Evolutionary conservation across 495 filamentous ascomycete genomes (phyloP).

Genomic region (Lepraria neglecta): DNA sequence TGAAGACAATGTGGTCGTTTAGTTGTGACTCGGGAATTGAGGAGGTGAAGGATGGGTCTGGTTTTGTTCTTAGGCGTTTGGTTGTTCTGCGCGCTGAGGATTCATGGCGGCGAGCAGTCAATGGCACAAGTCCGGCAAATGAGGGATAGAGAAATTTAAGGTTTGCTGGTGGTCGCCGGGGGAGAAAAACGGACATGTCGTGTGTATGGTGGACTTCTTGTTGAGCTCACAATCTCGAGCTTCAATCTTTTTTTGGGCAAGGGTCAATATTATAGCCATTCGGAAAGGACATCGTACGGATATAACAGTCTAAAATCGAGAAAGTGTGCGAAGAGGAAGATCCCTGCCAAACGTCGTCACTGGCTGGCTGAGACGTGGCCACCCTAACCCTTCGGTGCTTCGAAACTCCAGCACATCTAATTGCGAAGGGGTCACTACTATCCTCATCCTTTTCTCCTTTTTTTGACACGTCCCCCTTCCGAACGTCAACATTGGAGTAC

Average conservation of each 20-base stretch:
- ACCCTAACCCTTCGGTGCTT: not conserved
- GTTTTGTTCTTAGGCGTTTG: constrained; percentile 64
- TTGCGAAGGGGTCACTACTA: not conserved
- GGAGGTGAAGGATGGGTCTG: constrained; percentile 62
- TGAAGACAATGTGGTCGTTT: constrained; percentile 75
- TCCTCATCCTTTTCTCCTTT: not conserved
- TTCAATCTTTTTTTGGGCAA: constrained; percentile 7
- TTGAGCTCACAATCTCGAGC: constrained; percentile 6
- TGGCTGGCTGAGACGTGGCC: constrained; percentile 14
- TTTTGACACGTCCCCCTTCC: not conserved
- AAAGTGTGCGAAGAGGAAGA: constrained; percentile 13
- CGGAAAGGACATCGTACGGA: not conserved
- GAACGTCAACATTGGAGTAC: not conserved
- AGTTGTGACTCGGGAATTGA: constrained; percentile 36
- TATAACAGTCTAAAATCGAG: constrained; percentile 14
- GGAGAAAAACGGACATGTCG: constrained; percentile 19
- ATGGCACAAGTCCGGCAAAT: constrained; percentile 35
- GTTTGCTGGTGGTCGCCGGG: constrained; percentile 22
- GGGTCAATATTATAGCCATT: not conserved
- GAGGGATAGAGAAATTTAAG: constrained; percentile 41
- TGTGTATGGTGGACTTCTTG: not conserved
- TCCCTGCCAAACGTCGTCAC: constrained; percentile 19
- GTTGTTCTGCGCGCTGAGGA: constrained; percentile 65
- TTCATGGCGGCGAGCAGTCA: constrained; percentile 49
- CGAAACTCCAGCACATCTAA: not conserved